These are phyloP conservation scores for Nicotiana otophora DNA, from an alignment of 257 asterid species.

Conservation along the genomic window DNA sequence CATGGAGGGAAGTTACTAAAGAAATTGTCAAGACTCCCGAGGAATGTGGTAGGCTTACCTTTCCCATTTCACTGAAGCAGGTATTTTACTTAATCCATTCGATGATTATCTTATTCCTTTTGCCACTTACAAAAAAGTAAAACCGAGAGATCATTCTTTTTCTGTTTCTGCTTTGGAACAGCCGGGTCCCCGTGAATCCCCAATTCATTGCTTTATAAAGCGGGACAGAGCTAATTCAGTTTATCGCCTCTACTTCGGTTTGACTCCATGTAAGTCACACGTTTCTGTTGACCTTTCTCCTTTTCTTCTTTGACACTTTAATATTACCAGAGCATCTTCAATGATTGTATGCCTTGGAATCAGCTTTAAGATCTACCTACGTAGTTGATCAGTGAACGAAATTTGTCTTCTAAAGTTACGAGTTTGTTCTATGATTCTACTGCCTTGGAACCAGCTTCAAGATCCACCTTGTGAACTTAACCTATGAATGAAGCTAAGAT, in stretches of 20 bases:
- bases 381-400: neutral
- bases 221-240: constrained; percentile 74
- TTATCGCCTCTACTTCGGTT: constrained; percentile 69
- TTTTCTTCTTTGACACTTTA: neutral
- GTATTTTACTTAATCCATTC: neutral
- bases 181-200: constrained; percentile 96
- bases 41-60: constrained; percentile 26
- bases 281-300: neutral
- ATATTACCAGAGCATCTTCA: neutral
- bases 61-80: constrained; percentile 31
- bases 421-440: neutral
- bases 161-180: constrained; percentile 13
- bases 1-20: constrained; percentile 26
- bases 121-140: neutral
- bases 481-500: neutral
- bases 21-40: constrained; percentile 28
- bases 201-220: constrained; percentile 85
- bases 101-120: neutral
- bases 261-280: constrained; percentile 71
- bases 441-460: neutral
- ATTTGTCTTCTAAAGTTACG: neutral
- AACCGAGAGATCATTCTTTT: neutral
- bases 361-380: neutral
- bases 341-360: neutral
- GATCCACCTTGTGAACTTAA: neutral